Base-by-base conservation (phyloP, 2,329 filamentous ascomycete genomes). In the Rhynchosporium secalis region DNA sequence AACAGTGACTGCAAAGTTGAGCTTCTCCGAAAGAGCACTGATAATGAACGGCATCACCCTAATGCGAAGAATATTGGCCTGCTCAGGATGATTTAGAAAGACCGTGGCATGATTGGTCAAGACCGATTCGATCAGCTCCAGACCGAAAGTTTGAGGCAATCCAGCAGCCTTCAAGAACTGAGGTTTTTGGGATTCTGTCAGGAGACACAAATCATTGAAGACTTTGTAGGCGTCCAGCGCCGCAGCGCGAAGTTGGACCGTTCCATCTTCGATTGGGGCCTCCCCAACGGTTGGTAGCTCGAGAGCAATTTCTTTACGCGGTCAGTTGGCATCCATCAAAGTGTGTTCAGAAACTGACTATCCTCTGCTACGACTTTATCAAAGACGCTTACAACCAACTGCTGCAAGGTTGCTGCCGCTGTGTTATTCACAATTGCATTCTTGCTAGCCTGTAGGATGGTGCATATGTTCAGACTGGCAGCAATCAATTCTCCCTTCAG, bases 381-480 rank as follows among this genome's bases (percentile, higher is more conserved):
- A 76, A 97, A 98, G 0, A 96, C 90, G 0, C 91, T 89, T 38
- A 95, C 91, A 7, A 98, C 88, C 13, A 99, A 83, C 75, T 98
- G 95, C 76, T 97, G 94, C 59, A 99, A 79, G 2, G 95, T 98
- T n/a, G 95, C 95, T 31, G 94, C 92, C 9, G 95, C 95, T 1
- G 96, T 98, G 70, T 96, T 96, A 73, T 94, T 96, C 69, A 99
- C 92, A 57, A 96, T 92, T 31, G 88, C 86, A 78, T 93, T 96
- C 77, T 97, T 98, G 76, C 90, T 95, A 61, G 86, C 89, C 76
- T 98, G 93, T 55, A 99, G 78, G 56, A 91, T 89, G 64, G 95
- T 95, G 77, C 95, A 98, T 73, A 96, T 91, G 73, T 96, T 93
- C 68, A 99, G 78, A 0, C 91, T 86, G 9, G 86, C 91, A 33